Evolutionary conservation across 202 grass and related monocot genomes (phyloP).

Genomic region (Dendrocalamus latiflorus): DNA sequence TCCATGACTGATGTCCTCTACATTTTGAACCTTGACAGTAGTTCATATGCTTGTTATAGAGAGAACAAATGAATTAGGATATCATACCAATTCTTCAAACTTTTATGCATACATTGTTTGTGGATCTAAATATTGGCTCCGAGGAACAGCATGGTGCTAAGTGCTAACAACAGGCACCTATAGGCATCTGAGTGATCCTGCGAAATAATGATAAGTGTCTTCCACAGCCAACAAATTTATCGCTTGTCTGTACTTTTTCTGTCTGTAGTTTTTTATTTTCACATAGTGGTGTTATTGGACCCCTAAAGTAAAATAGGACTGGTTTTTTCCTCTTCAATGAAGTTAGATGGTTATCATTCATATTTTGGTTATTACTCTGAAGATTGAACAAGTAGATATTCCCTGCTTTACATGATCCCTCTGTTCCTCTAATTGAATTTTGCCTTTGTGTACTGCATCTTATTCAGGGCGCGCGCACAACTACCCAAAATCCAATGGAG

Average conservation of each 20-base stretch:
- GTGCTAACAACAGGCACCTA: background rate
- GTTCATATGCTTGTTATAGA: background rate
- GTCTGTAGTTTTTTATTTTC: background rate
- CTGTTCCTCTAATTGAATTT: background rate
- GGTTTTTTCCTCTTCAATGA: background rate
- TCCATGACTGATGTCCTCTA: background rate
- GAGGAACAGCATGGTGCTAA: background rate
- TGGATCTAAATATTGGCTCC: background rate
- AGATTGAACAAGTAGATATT: background rate
- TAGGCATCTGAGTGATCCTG: background rate
- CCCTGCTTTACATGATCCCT: background rate
- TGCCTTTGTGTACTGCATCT: background rate
- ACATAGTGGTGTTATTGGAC: background rate
- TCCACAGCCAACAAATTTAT: background rate
- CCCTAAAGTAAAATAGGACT: background rate
- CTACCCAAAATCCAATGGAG: slow-evolving; percentile 39
- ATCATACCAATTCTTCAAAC: background rate
- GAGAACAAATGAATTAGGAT: background rate
- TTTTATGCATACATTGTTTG: background rate
- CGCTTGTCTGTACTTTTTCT: background rate
- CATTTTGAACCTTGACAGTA: background rate
- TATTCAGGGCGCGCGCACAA: slow-evolving; percentile 28
- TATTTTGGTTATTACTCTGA: background rate
- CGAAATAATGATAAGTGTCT: no score
- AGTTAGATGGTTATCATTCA: background rate